These are phyloP conservation scores for Tuber magnatum DNA, from an alignment of 495 filamentous ascomycete genomes.

Conservation along the genomic window DNA sequence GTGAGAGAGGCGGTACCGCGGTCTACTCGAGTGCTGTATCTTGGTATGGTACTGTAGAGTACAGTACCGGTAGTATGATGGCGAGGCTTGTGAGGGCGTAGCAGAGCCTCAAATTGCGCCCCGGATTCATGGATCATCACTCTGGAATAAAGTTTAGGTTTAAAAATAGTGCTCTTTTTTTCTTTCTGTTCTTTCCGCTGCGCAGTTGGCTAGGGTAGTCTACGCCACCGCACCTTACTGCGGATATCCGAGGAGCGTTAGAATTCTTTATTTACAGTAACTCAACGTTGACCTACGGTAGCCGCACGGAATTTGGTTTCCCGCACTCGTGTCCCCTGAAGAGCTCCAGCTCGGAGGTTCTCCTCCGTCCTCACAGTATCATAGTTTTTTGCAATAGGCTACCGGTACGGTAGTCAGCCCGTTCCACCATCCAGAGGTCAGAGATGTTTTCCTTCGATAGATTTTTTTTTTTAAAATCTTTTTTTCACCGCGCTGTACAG, in stretches of 20 bases:
- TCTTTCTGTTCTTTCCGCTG: not conserved
- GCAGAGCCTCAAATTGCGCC: not conserved
- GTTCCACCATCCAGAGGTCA: not conserved
- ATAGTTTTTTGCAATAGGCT: too few species aligned
- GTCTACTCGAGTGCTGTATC: too few species aligned
- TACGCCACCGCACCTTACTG: not conserved
- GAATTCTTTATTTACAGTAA: not conserved
- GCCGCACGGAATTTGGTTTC: not conserved
- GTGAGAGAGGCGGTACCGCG: not conserved
- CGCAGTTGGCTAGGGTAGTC: not conserved
- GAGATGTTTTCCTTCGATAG: not conserved
- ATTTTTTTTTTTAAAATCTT: too few species aligned
- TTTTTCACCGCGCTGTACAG: not conserved
- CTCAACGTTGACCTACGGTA: not conserved
- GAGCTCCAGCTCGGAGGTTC: not conserved
- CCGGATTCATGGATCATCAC: conserved; percentile 18
- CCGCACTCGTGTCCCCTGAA: not conserved
- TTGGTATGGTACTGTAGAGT: not conserved
- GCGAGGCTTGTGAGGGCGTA: conserved; percentile 1
- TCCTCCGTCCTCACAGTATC: too few species aligned
- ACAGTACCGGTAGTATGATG: too few species aligned
- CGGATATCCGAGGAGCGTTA: not conserved
- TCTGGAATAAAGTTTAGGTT: not conserved
- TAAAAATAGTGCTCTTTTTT: not conserved
- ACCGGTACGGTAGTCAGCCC: too few species aligned